Conservation (phyloP, 768 basidiomycete genomes). For the Exsudoporus frostii region DNA sequence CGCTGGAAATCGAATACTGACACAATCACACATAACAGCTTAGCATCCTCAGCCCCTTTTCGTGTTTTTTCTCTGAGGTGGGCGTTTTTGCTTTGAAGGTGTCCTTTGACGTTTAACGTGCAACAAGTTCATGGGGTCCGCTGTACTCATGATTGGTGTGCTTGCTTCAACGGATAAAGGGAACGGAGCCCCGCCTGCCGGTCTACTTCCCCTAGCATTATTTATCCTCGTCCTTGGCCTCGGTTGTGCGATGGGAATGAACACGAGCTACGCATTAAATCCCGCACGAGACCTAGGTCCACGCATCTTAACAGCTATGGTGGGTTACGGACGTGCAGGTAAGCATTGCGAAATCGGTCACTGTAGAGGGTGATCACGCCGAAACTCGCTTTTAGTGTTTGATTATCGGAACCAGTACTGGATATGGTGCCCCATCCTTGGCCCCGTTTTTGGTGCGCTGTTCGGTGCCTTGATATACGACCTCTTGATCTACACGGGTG, state of each 20-base stretch:
- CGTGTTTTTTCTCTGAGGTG: conserved; percentile 44
- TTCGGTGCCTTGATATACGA: conserved; percentile 57
- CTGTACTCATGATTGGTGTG: conserved; percentile 48
- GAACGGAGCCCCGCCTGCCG: conserved; percentile 46
- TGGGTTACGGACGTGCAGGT: conserved; percentile 49
- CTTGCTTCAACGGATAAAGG: conserved; percentile 51
- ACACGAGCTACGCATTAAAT: conserved; percentile 62
- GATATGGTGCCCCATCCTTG: conserved; percentile 62
- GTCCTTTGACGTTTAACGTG: not conserved
- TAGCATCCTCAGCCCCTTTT: conserved; percentile 36
- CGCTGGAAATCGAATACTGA: not conserved
- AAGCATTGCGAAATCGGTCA: not conserved
- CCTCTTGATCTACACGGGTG: conserved; percentile 47
- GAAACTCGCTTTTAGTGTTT: conserved; percentile 9
- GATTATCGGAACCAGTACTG: conserved; percentile 54
- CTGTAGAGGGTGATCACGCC: conserved; percentile 34
- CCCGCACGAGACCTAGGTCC: conserved; percentile 68
- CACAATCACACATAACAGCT: conserved; percentile 15
- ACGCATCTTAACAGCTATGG: conserved; percentile 59
- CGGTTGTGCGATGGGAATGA: conserved; percentile 52
- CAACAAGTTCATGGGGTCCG: conserved; percentile 50
- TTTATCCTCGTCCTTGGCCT: conserved; percentile 56
- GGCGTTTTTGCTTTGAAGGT: not conserved
- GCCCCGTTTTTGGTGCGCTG: conserved; percentile 51
- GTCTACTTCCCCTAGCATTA: conserved; percentile 50